Evolutionary conservation across 176 grass and related monocot genomes (phyloP), one percentile per base, ranked within the genome.

Genomic region (Oryza glumipatula): DNA sequence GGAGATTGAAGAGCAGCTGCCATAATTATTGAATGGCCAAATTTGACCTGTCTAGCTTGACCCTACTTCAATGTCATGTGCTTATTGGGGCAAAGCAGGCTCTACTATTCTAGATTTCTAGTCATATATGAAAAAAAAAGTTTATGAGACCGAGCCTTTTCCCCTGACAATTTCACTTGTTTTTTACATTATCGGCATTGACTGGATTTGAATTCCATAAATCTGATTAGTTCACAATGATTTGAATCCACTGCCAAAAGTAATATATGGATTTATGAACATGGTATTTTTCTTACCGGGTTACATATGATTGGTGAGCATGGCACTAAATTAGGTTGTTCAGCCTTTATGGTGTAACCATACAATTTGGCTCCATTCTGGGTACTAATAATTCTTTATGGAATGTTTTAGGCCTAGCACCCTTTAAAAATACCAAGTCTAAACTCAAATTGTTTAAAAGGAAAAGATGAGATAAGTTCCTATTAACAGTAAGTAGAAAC

Each of bases 21-120:
- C 49, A 56, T 56, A 19, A 32, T 60, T 61, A 39, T 85, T 0
- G 17, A 66, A 11, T 44, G 9, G 19, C 49, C 21, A 67, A 76
- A 85, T 76, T 79, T 79, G 41, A 79, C 41, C 63, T 68, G 3
- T 39, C 23, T 85, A 44, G 15, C 36, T 4, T 77, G 32, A 77
- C 68, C 35, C 17, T 39, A 48, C 0, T 36, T 48, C 60, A 54
- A 39, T 12, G 11, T 33, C 4, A 11, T 80, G 23, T 1, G 17
- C 19, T 47, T 54, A 69, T 56, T 2, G 23, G 11, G 33, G 16
- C 16, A 56, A 13, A 56, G 16, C 51, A 21, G 51, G 16, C 51
- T 56, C 51, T 54, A 48, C 0, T 48, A 48, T 39, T 22, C 38
- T 41, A 1, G 7, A 41, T 8, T 41, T 41, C 32, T 56, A 26